These are phyloP conservation scores for Vicia faba DNA, from an alignment of 306 rosid species.

Conservation along the genomic window DNA sequence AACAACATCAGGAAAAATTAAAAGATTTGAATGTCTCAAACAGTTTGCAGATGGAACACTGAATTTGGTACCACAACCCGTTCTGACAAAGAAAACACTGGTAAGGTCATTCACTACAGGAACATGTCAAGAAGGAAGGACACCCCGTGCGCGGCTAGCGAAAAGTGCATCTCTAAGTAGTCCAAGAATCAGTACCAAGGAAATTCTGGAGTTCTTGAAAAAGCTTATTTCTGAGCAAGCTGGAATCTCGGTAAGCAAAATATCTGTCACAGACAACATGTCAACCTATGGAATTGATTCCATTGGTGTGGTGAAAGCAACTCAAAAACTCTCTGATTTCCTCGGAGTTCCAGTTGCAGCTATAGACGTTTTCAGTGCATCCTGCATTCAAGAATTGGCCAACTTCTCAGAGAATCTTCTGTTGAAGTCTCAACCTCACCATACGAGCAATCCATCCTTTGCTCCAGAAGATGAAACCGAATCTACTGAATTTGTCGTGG, in stretches of 20 bases:
- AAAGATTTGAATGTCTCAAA: constrained; percentile 91
- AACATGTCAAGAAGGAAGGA: constrained; percentile 62
- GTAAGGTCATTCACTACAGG: constrained; percentile 75
- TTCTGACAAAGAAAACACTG: constrained; percentile 47
- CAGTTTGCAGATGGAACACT: constrained; percentile 79
- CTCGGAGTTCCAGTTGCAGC: constrained; percentile 84
- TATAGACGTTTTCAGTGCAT: constrained; percentile 82
- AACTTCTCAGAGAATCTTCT: constrained; percentile 71
- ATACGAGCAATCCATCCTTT: constrained; percentile 38
- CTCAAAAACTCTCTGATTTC: constrained; percentile 87
- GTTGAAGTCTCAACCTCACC: constrained; percentile 59
- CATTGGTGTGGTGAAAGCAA: constrained; percentile 84
- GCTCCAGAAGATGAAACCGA: constrained; percentile 50
- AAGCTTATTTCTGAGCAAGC: constrained; percentile 77
- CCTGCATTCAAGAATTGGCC: constrained; percentile 81
- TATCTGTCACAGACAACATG: constrained; percentile 64
- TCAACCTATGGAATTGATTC: constrained; percentile 80
- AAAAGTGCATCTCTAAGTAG: constrained; percentile 39
- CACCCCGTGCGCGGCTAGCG: constrained; percentile 59
- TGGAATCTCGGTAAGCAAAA: constrained; percentile 56
- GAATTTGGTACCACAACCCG: constrained; percentile 59
- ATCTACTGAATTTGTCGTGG: constrained; percentile 49
- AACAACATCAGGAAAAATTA: constrained; percentile 93
- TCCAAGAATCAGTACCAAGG: constrained; percentile 46
- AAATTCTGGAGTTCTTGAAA: constrained; percentile 67